Conservation (phyloP, 2,329 filamentous ascomycete species). For the Epichloe sp. region DNA sequence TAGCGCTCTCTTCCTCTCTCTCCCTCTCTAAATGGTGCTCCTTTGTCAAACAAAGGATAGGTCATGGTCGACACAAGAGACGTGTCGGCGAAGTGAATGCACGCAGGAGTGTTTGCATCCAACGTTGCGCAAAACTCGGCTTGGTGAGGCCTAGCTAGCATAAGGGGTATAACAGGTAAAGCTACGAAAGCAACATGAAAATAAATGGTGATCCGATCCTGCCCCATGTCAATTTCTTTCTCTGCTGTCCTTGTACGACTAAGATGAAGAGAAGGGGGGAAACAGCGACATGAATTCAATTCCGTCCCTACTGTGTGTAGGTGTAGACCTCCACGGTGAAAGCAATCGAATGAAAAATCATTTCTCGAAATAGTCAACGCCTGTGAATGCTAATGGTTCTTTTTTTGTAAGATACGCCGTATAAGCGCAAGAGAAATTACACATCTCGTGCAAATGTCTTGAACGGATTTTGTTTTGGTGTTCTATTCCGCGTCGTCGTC, state of each 20-base stretch:
- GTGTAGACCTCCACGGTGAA: background rate
- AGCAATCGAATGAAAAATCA: background rate
- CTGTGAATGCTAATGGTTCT: conserved; percentile 3
- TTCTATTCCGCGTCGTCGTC: conserved; percentile 35
- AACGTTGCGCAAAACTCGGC: background rate
- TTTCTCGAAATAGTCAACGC: conserved; percentile 2
- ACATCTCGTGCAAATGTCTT: background rate
- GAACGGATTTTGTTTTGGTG: background rate
- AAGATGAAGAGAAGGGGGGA: background rate
- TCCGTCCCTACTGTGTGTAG: background rate
- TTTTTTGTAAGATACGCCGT: background rate
- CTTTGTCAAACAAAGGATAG: background rate
- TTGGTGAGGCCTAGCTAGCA: background rate
- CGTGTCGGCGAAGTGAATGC: background rate
- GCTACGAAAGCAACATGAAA: background rate
- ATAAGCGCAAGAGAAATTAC: background rate
- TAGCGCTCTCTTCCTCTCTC: background rate
- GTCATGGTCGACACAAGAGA: background rate
- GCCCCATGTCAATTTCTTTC: background rate
- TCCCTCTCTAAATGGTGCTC: background rate
- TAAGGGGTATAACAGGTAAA: background rate
- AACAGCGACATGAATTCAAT: background rate
- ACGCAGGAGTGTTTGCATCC: background rate
- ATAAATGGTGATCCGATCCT: background rate
- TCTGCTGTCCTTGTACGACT: background rate